Base-by-base conservation (phyloP, 768 basidiomycete species). In the Coprinopsis sp. region DNA sequence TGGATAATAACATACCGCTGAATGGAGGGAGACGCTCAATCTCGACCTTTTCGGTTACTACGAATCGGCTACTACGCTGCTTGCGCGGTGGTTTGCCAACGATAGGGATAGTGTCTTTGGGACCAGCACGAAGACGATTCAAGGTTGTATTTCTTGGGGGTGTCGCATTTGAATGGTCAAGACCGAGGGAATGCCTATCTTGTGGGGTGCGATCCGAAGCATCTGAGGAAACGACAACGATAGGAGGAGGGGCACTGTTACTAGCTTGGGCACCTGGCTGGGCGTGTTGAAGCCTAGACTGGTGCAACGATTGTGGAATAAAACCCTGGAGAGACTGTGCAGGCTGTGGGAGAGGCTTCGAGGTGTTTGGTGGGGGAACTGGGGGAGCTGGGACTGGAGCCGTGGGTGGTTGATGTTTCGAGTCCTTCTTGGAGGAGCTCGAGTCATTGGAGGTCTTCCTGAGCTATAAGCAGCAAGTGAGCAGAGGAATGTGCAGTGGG, bases 41-140 rank as follows among this genome's bases (percentile, higher is more conserved):
- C 54, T 98, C 95, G 29, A 96, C 91, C 70, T 84, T 91, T 70
- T 98, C 96, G 2, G 89, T 89, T 50, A 95, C 87, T 40, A 98
- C 87, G 58, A 99, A 98, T 51, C 96, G 81, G 62, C 90, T 93
- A 71, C 93, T 97, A 55, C 94, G 79, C 68, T 99, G 96, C 66
- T 98, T 99, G 58, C 95, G 82, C 21, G 96, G 92, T 18, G 92
- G 93, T 61, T 98, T 98, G 25, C 92, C 93, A 12, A 90, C 84
- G 58, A 95, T 89, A 34, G 95, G 92, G 49, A 98, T 97, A 34
- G 91, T 97, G 65, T 98, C 96, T 67, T 93, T 96, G 45, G 93
- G 91, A 14, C 81, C 82, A 33, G 82, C 77, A 49, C 89, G 79
- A 44, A 91, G 79, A 55, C 90, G 83, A 58, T 78, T 82, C 53